Evolutionary conservation across 495 filamentous ascomycete species (phyloP), one percentile per base, ranked within the genome.

Genomic region (Cercophora sp.): DNA sequence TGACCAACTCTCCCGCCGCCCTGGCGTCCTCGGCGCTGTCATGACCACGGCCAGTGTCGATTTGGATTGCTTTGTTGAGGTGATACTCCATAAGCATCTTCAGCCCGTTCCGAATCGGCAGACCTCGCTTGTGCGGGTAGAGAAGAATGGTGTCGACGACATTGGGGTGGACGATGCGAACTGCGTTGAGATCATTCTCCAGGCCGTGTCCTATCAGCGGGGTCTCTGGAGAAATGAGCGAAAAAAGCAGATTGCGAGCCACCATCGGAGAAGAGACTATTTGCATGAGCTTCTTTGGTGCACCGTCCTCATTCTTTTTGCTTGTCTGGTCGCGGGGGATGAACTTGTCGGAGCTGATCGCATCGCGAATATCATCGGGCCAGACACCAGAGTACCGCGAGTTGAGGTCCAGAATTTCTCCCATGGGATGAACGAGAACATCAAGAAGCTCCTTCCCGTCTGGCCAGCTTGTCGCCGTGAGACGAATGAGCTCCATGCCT

Each of bases 151-250:
- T 96, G 69, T 99, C 93, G 57, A 97, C 78, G 40, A 96, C 77
- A 1, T 79, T 85, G 0, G 85, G 86, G 60, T 98, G 93, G 39
- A 94, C 83, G 36, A 98, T 76, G 10, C 93, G 83, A 40, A 84
- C 72, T 11, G 83, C 79, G 63, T 93, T 93, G 19, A 98, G 77
- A 62, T 98, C 93, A 63, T 98, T 98, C 61, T 97, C 93, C 8
- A 97, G 82, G 5, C 88, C 91, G 67, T 98, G 93, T 18, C 93
- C 93, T 35, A 97, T 86, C 4, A 98, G 68, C 0, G 89, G 89
- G 0, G 91, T 96, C 1, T 76, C 67, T 0, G 88, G 86, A 13
- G 81, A 73, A 29, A 97, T 74, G 44, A 85, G 70, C 0, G 74
- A 69, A 68, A 91, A 86, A 8, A 97, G 76, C 0, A 96, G 73